These are phyloP conservation scores for Kwoniella dendrophila DNA, from an alignment of 768 basidiomycete species.

Conservation along the genomic window DNA sequence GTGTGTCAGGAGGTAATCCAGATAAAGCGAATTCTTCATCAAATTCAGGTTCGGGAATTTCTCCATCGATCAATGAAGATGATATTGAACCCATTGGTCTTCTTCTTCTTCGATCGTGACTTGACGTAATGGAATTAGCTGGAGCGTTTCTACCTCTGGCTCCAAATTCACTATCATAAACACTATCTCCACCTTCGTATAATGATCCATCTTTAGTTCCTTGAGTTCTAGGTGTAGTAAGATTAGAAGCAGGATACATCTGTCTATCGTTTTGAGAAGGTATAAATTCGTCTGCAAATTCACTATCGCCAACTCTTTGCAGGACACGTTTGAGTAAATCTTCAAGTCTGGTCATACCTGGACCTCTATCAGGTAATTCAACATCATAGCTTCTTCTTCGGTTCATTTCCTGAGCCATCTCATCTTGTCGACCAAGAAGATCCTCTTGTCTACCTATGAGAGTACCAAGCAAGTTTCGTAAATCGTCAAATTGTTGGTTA, in stretches of 20 bases:
- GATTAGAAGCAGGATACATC: slow-evolving; percentile 7
- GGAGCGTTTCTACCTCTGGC: slow-evolving; percentile 34
- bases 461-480: slow-evolving; percentile 64
- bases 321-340: slow-evolving; percentile 62
- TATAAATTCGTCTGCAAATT: slow-evolving; percentile 52
- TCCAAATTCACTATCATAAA: slow-evolving; percentile 43
- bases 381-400: slow-evolving; percentile 31
- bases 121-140: slow-evolving; percentile 35
- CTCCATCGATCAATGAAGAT: slow-evolving; percentile 36
- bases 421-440: slow-evolving; percentile 65
- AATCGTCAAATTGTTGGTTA: slow-evolving; percentile 44
- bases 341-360: slow-evolving; percentile 42
- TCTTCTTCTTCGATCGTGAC: slow-evolving; percentile 19
- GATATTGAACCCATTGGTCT: slow-evolving; percentile 29
- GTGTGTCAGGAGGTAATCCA: slow-evolving; percentile 45
- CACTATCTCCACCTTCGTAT: slow-evolving; percentile 34
- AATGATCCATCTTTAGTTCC: slow-evolving; percentile 32
- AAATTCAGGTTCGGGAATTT: slow-evolving; percentile 35
- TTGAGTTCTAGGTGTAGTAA: slow-evolving; percentile 3
- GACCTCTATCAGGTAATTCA: slow-evolving; percentile 28
- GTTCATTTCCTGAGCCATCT: slow-evolving; percentile 64
- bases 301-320: slow-evolving; percentile 58
- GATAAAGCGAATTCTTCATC: slow-evolving; percentile 48
- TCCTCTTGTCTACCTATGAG: slow-evolving; percentile 66
- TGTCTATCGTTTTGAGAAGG: slow-evolving; percentile 3